Conservation (phyloP, 805 yeast species). For the Myxozyma neglecta region DNA sequence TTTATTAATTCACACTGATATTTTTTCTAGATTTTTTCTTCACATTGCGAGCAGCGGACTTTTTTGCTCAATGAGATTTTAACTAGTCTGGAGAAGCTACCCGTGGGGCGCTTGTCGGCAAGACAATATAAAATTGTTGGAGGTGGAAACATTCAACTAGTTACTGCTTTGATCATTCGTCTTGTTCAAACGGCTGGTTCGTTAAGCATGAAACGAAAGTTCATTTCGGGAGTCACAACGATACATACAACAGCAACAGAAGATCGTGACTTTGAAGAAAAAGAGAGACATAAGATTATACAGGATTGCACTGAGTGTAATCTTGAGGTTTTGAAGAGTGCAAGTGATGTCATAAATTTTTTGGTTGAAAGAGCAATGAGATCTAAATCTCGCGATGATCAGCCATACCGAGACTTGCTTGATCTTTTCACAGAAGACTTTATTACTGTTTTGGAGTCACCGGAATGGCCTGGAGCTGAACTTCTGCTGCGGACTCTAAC, state of each 20-base stretch:
- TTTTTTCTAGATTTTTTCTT: slow-evolving; percentile 34
- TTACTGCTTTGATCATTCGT: slow-evolving; percentile 49
- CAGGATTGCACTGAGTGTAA: slow-evolving; percentile 17
- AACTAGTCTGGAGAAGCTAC: slow-evolving; percentile 51
- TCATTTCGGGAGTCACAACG: not conserved
- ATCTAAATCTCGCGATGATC: slow-evolving; percentile 29
- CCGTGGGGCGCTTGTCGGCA: slow-evolving; percentile 47
- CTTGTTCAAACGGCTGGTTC: slow-evolving; percentile 47
- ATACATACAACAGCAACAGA: slow-evolving; percentile 5
- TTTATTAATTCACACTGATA: not conserved
- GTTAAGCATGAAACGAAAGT: not conserved
- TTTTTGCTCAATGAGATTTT: slow-evolving; percentile 64
- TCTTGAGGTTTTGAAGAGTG: slow-evolving; percentile 24
- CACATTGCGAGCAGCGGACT: slow-evolving; percentile 50
- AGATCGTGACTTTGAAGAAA: slow-evolving; percentile 12
- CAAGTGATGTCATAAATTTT: slow-evolving; percentile 31
- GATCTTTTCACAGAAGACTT: slow-evolving; percentile 62
- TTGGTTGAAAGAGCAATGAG: slow-evolving; percentile 32
- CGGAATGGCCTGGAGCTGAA: slow-evolving; percentile 66
- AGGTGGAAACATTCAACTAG: slow-evolving; percentile 52
- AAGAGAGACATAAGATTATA: slow-evolving; percentile 11
- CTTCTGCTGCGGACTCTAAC: slow-evolving; percentile 42
- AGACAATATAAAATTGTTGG: slow-evolving; percentile 47
- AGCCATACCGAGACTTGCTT: slow-evolving; percentile 39
- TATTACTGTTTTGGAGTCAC: slow-evolving; percentile 48